Conservation (phyloP, 192 early-diverging fungal genomes). For the Chytriomyces hyalinus region DNA sequence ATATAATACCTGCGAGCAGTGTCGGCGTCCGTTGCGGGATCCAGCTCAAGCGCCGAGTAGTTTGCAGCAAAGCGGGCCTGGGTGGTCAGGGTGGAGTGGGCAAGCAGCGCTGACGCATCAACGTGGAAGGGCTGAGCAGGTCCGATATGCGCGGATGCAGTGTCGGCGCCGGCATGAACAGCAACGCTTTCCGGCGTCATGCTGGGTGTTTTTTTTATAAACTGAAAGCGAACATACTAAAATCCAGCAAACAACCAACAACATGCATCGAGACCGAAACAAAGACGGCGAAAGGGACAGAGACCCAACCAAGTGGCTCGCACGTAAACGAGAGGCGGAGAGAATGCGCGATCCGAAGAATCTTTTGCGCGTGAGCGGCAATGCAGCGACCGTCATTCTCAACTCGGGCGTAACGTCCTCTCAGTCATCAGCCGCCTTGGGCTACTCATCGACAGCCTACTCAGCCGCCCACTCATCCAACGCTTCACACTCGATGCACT, state of each 20-base stretch:
- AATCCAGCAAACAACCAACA: no score
- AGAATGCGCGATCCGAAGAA: not conserved
- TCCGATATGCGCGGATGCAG: not conserved
- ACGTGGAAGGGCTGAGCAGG: not conserved
- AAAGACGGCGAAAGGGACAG: no score
- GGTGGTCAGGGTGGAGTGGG: conserved; percentile 21
- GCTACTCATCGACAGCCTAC: not conserved
- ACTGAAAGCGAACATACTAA: no score
- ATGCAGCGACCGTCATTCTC: not conserved
- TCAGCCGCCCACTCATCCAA: not conserved
- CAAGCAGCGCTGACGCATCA: not conserved
- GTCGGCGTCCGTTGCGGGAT: conserved; percentile 28
- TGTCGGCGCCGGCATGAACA: not conserved
- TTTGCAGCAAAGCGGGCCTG: conserved; percentile 46
- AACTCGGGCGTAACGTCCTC: not conserved
- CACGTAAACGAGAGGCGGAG: not conserved
- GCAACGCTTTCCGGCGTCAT: no score
- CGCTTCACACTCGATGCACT: not conserved
- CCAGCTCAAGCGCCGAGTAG: conserved; percentile 18
- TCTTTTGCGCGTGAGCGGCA: conserved; percentile 16
- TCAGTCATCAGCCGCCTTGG: not conserved
- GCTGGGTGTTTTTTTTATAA: no score
- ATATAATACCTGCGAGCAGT: conserved; percentile 30
- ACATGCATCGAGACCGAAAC: no score
- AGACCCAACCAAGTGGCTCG: not conserved